phyloP scores from a whole-genome alignment of 768 basidiomycete species.

The Boletus fagicola region DNA sequence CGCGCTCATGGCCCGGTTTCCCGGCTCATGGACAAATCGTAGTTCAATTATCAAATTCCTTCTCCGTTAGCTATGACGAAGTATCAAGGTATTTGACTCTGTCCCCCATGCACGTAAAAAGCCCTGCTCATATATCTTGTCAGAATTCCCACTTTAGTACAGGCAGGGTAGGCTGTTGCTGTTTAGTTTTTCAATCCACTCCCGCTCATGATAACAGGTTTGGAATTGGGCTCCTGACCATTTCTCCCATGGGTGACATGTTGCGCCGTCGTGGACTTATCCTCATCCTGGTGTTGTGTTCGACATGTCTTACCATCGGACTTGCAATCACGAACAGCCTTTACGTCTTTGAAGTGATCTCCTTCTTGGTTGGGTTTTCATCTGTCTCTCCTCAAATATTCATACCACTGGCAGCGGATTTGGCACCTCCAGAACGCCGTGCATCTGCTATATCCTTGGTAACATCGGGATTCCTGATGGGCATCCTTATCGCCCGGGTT shows the following conservation, averaged over 20 bases:
- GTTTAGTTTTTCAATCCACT: not conserved
- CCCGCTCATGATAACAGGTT: slow-evolving; percentile 42
- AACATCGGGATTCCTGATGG: slow-evolving; percentile 62
- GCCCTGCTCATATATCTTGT: slow-evolving; percentile 2
- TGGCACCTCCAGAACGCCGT: slow-evolving; percentile 68
- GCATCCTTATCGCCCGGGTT: slow-evolving; percentile 70
- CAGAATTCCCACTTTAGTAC: slow-evolving; percentile 61
- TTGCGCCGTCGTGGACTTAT: slow-evolving; percentile 70
- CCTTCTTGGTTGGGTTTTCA: slow-evolving; percentile 64
- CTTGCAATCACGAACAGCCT: slow-evolving; percentile 61
- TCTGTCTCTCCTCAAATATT: slow-evolving; percentile 70
- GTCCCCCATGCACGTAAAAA: not conserved
- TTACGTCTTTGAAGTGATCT: slow-evolving; percentile 58
- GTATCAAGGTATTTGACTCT: slow-evolving; percentile 28
- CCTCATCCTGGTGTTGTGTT: slow-evolving; percentile 53
- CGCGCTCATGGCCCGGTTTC: not conserved
- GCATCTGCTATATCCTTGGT: slow-evolving; percentile 75
- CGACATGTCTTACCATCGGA: slow-evolving; percentile 62
- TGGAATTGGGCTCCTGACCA: slow-evolving; percentile 64
- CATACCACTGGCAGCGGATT: slow-evolving; percentile 72
- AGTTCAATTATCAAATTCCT: slow-evolving; percentile 37
- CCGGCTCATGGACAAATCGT: not conserved
- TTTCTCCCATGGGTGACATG: slow-evolving; percentile 80
- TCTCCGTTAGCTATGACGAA: slow-evolving; percentile 33
- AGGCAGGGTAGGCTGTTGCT: slow-evolving; percentile 51